Base-by-base conservation (phyloP, 495 filamentous ascomycete species). In the Astrothelium macrocarpum region DNA sequence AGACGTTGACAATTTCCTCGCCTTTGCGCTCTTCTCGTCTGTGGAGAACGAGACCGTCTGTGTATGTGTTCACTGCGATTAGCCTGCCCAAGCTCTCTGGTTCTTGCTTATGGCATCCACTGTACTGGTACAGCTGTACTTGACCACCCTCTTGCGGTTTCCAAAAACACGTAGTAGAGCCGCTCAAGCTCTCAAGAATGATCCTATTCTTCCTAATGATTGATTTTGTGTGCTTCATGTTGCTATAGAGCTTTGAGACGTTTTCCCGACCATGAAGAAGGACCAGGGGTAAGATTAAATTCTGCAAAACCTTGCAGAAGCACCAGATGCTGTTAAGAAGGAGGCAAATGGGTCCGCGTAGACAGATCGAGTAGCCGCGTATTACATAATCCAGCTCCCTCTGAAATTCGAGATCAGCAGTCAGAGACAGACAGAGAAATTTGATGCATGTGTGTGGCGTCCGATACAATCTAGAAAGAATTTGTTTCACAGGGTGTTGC, bases 401-500 rank as follows among this genome's bases (percentile, higher is more conserved):
- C 64, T 85, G 83, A 67, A 81, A 84, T 63, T 85, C 83, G 9
- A 79, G 77, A 68, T 85, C 83, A 10, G 82, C 83, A 29, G 83
- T 72, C 20, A 80, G 61, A 26, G 83, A 78, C 59, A 84, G 74
- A 9, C 81, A 72, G 26, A 80, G 67, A 68, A 84, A 85, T 63
- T 85, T 85, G 72, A 80, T 68, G 9, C 69, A 66, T 5, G 70
- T 68, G 5, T 77, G 77, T 7, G 81, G 58, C 18, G 61, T 68
- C 65, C 81, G 79, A 63, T 80, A 79, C 0, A 75, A n/a, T 20
- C 60, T 65, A 0, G 61, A 66, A 42, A 72, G 31, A 2, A 67
- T 67, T 26, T 29, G 14, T 28, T 23, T 34, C 12, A 62, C 1
- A 62, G 39, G 39, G 53, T 64, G 32, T 67, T 61, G 20, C 59